Evolutionary conservation across 352 stramenopile species (phyloP), one percentile per base, ranked within the genome.

Genomic region (Vaucheria bursata): DNA sequence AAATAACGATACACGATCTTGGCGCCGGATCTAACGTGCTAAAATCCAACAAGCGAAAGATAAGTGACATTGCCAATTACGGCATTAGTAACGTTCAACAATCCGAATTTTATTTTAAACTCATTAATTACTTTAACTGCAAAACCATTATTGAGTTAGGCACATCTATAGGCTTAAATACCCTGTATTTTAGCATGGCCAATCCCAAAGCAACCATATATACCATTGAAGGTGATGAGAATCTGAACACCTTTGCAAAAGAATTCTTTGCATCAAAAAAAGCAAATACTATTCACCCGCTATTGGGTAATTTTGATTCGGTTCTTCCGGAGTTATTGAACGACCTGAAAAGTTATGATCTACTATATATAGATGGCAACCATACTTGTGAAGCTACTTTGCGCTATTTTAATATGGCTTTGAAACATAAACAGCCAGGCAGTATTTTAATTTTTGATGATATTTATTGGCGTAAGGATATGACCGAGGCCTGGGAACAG

Each of bases 31-130:
- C 45, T 18, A 59, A 59, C 18, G 25, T 25, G 25, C 25, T 59
- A 18, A 59, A 25, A 59, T 59, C 45, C 45, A 59, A 59, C 45
- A 59, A 59, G 25, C 18, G 45, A 59, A 59, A 59, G 25, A 59
- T 59, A 59, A 59, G 25, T 25, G 45, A 59, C 12, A 59, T 59
- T 25, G 45, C 45, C 18, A 18, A 59, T 18, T 18, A 59, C 18
- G 45, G 45, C 45, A 59, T 59, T 59, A 59, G 45, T 59, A 59
- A 18, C 12, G 45, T 59, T 59, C 18, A 59, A 59, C 45, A 59
- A 59, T 59, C 45, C 18, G 45, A 59, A 59, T 18, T 25, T 18
- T 25, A 18, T 59, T 59, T 18, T 25, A 59, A 59, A 59, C 45
- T 59, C 25, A 59, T 59, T 59, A 59, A 59, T 59, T 59, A 18